phyloP scores from a whole-genome alignment of 2,329 filamentous ascomycete species.

The Colletotrichum simmondsii region DNA sequence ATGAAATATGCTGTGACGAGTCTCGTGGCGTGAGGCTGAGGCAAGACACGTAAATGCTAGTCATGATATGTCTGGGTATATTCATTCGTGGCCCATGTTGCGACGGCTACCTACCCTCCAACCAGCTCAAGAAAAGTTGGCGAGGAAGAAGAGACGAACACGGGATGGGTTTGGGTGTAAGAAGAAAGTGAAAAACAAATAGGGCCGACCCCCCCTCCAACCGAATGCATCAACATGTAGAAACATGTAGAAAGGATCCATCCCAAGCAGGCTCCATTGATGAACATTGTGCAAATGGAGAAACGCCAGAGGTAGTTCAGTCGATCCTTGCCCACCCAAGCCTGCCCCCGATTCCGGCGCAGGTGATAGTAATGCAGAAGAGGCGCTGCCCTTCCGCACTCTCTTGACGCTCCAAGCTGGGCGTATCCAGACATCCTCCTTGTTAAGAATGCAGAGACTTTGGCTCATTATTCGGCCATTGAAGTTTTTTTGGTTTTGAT shows the following conservation, averaged over 20 bases:
- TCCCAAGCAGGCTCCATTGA: not conserved
- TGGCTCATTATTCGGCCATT: slow-evolving; percentile 12
- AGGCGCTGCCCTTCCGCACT: slow-evolving; percentile 4
- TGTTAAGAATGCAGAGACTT: slow-evolving; percentile 20
- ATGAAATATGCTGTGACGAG: not conserved
- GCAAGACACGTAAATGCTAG: slow-evolving; percentile 10
- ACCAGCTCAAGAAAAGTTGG: not conserved
- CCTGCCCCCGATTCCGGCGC: slow-evolving; percentile 2
- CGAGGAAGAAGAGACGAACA: not conserved
- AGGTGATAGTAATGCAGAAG: slow-evolving; percentile 16
- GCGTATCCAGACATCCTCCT: slow-evolving; percentile 25
- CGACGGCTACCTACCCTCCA: slow-evolving; percentile 1
- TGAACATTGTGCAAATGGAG: slow-evolving; percentile 12
- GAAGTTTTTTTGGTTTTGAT: slow-evolving; percentile 7
- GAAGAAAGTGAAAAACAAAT: not conserved
- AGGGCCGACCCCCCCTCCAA: slow-evolving; percentile 7
- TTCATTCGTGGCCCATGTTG: slow-evolving; percentile 28
- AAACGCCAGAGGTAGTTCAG: slow-evolving; percentile 18
- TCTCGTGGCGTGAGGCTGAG: not conserved
- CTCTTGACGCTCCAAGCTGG: slow-evolving; percentile 11
- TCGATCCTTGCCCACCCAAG: not conserved
- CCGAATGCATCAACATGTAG: not conserved
- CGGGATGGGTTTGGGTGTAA: not conserved
- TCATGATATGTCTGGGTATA: slow-evolving; percentile 34
- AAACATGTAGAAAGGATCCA: not conserved